phyloP scores from a whole-genome alignment of 345 rosid species.

The Durio zibethinus region DNA sequence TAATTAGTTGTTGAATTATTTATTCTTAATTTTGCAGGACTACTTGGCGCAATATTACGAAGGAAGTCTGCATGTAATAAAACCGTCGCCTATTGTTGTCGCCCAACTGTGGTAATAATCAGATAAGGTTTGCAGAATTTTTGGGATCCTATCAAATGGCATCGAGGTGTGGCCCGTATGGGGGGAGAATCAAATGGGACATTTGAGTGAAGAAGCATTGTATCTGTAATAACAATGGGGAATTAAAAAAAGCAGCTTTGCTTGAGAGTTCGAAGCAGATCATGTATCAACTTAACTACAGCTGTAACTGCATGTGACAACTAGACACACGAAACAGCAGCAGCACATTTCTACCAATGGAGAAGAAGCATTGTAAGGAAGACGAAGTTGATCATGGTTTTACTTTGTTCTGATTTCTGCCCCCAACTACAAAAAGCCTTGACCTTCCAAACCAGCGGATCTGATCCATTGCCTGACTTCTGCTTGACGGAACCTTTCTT shows the following conservation, averaged over 20 bases:
- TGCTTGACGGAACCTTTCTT: neutral
- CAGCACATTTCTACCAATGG: neutral
- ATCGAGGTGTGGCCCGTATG: neutral
- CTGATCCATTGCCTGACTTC: neutral
- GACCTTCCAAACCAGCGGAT: neutral
- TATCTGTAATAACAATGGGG: neutral
- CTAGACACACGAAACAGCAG: neutral
- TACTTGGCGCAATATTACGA: neutral
- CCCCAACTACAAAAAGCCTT: neutral
- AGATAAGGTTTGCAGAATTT: neutral
- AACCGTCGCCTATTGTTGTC: conserved; percentile 2
- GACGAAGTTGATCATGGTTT: neutral
- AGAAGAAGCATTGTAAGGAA: neutral
- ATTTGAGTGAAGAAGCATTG: too few species aligned
- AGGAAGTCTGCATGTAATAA: neutral
- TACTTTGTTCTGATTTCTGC: neutral
- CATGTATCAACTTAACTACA: neutral
- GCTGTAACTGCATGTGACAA: neutral
- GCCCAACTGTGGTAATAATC: neutral
- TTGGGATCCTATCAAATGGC: neutral
- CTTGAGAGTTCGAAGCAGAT: neutral
- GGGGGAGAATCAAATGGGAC: neutral
- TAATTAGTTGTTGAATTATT: neutral
- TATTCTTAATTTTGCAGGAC: neutral
- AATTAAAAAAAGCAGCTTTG: neutral